Base-by-base conservation (phyloP, 805 yeast genomes). In the Myxozyma geophila region DNA sequence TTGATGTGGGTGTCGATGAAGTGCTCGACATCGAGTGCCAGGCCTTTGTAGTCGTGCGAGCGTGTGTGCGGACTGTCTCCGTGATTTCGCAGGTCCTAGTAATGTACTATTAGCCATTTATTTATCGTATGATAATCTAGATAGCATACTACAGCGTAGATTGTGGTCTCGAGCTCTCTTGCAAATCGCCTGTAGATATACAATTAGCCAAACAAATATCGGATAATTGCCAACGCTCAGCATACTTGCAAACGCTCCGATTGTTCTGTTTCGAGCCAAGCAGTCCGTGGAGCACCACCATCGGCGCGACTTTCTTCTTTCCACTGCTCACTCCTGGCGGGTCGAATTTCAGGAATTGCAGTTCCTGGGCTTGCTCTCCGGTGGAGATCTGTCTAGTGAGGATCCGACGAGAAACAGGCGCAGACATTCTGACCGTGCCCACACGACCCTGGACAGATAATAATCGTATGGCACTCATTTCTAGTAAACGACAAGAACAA, bases 231-330 rank as follows among this genome's bases (percentile, higher is more conserved):
- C 72, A 12, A 72, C 68, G 21, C 74, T 75, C 15, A 84, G 88
- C 74, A 58, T 79, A 81, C 71, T 83, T 84, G 9, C 91, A 89
- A n/a, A 92, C 90, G 0, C 90, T 80, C 63, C 97, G 78, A 71
- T 90, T 90, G 75, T 92, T 93, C n/a, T 83, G 71, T 70, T 85
- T 88, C 58, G 88, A 85, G 1, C 98, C 99, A 75, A 95, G 90
- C 10, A 93, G 76, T 0, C 98, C 99, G 74, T 93, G 99, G 47
- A 92, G 75, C 35, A 93, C 84, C 37, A 95, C 77, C 12, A 93
- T 78, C 0, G 97, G 96, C 21, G 70, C 75, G 41, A 64, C 60
- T 59, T 54, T 54, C 35, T 41, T 51, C 37, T 39, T 43, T 33
- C 15, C 53, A 17, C 58, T 41, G 48, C 57, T 21, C 9, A 40